Evolutionary conservation across 1,139 yeast genomes (phyloP).

Genomic region (Sugiyamaella sp.): DNA sequence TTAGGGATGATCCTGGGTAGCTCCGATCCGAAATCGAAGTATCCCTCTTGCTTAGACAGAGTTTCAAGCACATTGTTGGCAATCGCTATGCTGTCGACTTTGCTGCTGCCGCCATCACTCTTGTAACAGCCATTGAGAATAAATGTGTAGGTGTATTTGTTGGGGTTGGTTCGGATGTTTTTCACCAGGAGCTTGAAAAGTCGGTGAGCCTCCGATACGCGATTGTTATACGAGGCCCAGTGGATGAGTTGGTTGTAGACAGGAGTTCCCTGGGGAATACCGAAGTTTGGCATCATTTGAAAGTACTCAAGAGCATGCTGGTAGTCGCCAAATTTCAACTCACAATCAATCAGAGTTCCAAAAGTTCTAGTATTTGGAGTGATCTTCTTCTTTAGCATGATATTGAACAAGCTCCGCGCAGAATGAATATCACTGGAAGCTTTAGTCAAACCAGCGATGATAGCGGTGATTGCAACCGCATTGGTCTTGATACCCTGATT

Average conservation of each 20-base stretch:
- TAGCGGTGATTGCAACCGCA: slow-evolving; percentile 54
- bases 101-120: slow-evolving; percentile 37
- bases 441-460: slow-evolving; percentile 60
- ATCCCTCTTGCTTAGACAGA: slow-evolving; percentile 22
- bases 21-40: slow-evolving; percentile 23
- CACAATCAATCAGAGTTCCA: slow-evolving; percentile 62
- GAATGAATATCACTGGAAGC: slow-evolving; percentile 52
- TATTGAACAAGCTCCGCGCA: slow-evolving; percentile 56
- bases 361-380: slow-evolving; percentile 49
- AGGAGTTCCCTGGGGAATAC: slow-evolving; percentile 47
- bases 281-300: slow-evolving; percentile 47
- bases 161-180: slow-evolving; percentile 44
- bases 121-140: slow-evolving; percentile 51
- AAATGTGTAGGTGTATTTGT: slow-evolving; percentile 60
- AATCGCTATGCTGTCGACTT: slow-evolving; percentile 30
- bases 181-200: slow-evolving; percentile 46
- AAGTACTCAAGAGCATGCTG: slow-evolving; percentile 55
- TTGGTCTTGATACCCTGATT: slow-evolving; percentile 51
- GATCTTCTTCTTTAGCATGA: slow-evolving; percentile 45
- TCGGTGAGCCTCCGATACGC: slow-evolving; percentile 45
- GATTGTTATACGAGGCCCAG: slow-evolving; percentile 49
- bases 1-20: slow-evolving; percentile 20
- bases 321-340: slow-evolving; percentile 54
- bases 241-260: slow-evolving; percentile 65
- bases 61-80: slow-evolving; percentile 48